A percentile compares a stretch with the other conserved stretches of the same genome.
Evolutionary conservation across 1,139 yeast species (phyloP).

Genomic region (Diutina scorzettiae): DNA sequence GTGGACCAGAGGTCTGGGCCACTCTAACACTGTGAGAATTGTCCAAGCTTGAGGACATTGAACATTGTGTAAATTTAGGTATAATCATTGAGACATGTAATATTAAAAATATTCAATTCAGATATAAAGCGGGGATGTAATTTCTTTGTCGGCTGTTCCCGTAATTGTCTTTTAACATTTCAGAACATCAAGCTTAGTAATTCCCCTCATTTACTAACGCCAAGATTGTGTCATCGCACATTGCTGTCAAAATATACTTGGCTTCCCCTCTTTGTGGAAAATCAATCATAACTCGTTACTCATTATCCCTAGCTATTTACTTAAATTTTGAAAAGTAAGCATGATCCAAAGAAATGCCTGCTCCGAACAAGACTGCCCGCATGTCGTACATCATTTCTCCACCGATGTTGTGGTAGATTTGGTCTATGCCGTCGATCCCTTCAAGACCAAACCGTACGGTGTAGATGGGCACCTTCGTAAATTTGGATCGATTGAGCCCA

Average conservation of each 20-base stretch:
- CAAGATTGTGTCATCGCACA: too few species aligned
- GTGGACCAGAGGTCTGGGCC: conserved; percentile 98
- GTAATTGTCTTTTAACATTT: too few species aligned
- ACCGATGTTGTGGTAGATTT: conserved; percentile 2
- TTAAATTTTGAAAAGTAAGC: conserved; percentile 1
- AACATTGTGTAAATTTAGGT: too few species aligned
- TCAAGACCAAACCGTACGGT: background rate
- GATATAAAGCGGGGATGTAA: too few species aligned
- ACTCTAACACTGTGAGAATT: conserved; percentile 92
- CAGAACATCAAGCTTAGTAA: too few species aligned
- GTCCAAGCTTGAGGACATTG: conserved; percentile 31
- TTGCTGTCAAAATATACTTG: too few species aligned
- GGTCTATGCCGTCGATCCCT: background rate
- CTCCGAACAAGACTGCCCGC: conserved; percentile 3
- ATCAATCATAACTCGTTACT: background rate
- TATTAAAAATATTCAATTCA: too few species aligned
- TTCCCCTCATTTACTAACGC: too few species aligned
- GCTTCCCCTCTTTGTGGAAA: too few species aligned
- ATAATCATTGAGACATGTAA: too few species aligned
- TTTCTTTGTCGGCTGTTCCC: too few species aligned
- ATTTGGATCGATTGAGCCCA: background rate
- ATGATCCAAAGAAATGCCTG: conserved; percentile 3
- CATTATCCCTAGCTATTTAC: background rate
- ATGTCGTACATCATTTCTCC: background rate
- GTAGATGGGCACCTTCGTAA: background rate